Conservation (phyloP, 208 protist genomes). For the Crithidia thermophila region DNA sequence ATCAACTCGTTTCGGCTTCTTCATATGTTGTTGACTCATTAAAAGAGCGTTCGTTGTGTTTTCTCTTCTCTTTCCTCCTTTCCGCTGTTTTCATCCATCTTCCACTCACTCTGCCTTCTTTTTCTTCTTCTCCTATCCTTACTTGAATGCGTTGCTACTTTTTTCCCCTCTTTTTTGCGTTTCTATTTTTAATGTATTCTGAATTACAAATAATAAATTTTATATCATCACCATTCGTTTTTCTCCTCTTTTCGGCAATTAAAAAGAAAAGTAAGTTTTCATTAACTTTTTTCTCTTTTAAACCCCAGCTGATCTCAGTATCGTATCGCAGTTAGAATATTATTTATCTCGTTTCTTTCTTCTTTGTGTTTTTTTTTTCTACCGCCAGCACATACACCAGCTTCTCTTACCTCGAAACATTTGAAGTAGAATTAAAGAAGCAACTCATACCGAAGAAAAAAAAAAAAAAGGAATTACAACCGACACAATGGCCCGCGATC, state of each 20-base stretch:
- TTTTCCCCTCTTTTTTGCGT: neutral
- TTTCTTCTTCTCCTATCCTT: neutral
- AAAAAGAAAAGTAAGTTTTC: no score
- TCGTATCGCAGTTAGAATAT: no score
- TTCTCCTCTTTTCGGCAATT: no score
- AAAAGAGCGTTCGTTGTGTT: neutral
- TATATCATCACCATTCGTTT: no score
- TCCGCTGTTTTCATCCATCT: no score
- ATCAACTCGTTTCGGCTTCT: no score
- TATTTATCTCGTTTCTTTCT: neutral
- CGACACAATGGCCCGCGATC: constrained; percentile 51
- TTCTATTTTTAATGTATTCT: no score
- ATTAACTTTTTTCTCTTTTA: neutral
- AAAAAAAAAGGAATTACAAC: neutral
- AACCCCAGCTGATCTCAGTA: no score
- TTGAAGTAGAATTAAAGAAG: neutral
- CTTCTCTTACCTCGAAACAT: neutral
- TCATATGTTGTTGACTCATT: no score
- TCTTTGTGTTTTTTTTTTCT: constrained; percentile 18
- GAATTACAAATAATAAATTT: no score
- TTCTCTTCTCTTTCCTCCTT: neutral
- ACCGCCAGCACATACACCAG: neutral
- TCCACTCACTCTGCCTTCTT: no score
- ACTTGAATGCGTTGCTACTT: neutral
- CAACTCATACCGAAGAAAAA: neutral